Evolutionary conservation across 2,329 filamentous ascomycete species (phyloP).

Genomic region (Epichloe sylvatica): DNA sequence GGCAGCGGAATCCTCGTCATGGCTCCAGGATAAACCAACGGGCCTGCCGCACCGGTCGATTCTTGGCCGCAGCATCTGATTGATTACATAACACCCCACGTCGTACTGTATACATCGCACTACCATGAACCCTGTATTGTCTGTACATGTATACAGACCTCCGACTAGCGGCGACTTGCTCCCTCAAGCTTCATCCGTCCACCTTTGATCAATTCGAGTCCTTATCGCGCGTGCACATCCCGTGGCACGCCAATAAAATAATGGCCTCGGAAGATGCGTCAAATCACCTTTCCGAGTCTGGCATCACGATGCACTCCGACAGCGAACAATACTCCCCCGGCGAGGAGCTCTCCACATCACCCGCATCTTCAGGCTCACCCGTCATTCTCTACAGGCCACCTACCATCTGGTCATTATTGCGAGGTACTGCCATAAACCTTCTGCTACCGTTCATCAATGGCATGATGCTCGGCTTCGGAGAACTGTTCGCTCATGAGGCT

Average conservation of each 20-base stretch:
- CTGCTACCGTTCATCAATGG: conserved; percentile 91
- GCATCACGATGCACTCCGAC: conserved; percentile 67
- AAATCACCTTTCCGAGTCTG: conserved; percentile 53
- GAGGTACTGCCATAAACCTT: conserved; percentile 91
- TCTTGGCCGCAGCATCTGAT: neutral
- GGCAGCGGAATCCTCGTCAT: neutral
- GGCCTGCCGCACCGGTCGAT: no score
- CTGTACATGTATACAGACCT: no score
- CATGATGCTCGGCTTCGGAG: conserved; percentile 94
- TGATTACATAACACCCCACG: neutral
- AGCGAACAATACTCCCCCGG: conserved; percentile 64
- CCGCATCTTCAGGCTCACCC: conserved; percentile 49
- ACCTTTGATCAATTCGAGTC: neutral
- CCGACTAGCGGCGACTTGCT: neutral
- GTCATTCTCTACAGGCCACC: conserved; percentile 82
- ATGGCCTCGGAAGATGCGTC: conserved; percentile 40
- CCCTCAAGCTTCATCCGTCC: neutral
- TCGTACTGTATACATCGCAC: no score
- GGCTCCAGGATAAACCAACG: neutral
- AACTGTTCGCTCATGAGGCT: conserved; percentile 90
- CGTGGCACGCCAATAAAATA: conserved; percentile 3
- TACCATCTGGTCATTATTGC: conserved; percentile 69
- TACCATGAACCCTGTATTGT: neutral
- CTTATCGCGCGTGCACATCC: neutral
- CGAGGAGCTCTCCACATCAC: conserved; percentile 47